Evolutionary conservation across 2,329 filamentous ascomycete genomes (phyloP).

Genomic region (Ceratocystis lukuohia): DNA sequence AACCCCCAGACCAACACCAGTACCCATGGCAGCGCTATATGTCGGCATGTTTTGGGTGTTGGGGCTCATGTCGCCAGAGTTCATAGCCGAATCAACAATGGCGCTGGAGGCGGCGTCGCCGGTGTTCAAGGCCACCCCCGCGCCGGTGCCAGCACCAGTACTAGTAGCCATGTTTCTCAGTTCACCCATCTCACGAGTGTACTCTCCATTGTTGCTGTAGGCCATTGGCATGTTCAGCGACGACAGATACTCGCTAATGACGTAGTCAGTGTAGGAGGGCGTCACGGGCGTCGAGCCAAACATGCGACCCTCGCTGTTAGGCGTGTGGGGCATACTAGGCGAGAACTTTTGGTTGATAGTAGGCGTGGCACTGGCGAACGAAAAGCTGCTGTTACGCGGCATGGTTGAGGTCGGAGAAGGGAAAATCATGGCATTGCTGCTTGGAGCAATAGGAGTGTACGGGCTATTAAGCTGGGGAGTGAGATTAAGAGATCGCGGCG

Average conservation of each 20-base stretch:
- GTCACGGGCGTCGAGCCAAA: neutral
- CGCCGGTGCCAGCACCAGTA: neutral
- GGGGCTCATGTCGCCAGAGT: neutral
- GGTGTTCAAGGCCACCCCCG: neutral
- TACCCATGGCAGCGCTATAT: neutral
- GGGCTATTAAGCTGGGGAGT: neutral
- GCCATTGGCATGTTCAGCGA: neutral
- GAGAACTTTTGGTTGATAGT: slow-evolving; percentile 1
- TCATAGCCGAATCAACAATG: neutral
- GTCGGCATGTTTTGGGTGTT: neutral
- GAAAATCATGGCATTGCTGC: neutral
- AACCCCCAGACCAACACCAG: neutral
- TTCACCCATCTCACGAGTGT: neutral
- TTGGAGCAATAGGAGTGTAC: neutral
- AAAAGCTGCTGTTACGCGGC: slow-evolving; percentile 3
- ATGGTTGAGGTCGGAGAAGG: neutral
- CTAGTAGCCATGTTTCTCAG: too few species aligned
- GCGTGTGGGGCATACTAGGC: neutral
- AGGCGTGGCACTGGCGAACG: neutral
- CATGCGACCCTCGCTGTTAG: slow-evolving; percentile 3
- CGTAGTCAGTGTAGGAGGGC: neutral
- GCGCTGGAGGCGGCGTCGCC: too few species aligned
- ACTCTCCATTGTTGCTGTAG: neutral
- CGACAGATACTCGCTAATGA: neutral
- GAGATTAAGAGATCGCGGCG: neutral